Evolutionary conservation across 192 early-diverging fungal genomes (phyloP).

Genomic region (Coemansia sp.): DNA sequence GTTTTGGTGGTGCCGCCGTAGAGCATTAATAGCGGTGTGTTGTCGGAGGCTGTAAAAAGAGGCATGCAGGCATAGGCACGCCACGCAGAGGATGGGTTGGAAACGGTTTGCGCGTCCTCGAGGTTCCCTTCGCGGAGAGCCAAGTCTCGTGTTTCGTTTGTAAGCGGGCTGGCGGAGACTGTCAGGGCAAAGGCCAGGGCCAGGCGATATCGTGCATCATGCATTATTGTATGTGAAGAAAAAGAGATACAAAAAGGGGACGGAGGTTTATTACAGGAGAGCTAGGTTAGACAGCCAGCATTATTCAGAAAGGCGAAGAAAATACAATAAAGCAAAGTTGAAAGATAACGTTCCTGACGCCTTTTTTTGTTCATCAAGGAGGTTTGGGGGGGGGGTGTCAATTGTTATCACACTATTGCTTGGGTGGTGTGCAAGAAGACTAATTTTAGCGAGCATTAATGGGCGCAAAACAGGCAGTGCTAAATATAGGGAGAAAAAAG

Average conservation of each 20-base stretch:
- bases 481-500: neutral
- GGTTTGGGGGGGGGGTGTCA: neutral
- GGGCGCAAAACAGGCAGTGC: neutral
- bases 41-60: constrained; percentile 40
- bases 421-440: too few species aligned
- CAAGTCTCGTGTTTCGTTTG: neutral
- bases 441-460: constrained; percentile 3
- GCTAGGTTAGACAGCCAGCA: neutral
- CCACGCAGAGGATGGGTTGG: constrained; percentile 34
- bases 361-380: neutral
- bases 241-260: neutral
- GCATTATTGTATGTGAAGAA: neutral
- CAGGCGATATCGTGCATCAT: neutral
- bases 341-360: neutral
- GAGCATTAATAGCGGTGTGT: constrained; percentile 41
- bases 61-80: constrained; percentile 48
- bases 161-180: neutral
- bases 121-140: constrained; percentile 35
- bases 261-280: neutral
- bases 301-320: neutral
- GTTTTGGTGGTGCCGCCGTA: constrained; percentile 48
- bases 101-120: constrained; percentile 28
- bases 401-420: neutral
- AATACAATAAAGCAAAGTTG: neutral
- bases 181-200: neutral